These are phyloP conservation scores for Incumbomyces delicatus DNA, from an alignment of 2,329 filamentous ascomycete genomes.

Conservation along the genomic window DNA sequence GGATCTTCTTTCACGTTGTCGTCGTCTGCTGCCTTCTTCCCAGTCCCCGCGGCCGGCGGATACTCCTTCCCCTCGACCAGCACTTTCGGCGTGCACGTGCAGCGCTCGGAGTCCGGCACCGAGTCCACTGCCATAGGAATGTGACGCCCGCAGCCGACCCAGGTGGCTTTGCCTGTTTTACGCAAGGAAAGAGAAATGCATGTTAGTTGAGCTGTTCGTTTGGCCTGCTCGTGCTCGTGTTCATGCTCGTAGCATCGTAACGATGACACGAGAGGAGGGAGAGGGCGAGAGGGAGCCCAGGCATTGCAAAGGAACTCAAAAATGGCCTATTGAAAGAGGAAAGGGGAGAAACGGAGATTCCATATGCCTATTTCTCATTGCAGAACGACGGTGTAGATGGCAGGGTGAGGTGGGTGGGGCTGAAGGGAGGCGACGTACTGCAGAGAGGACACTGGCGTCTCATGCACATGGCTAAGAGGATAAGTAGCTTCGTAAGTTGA, in stretches of 20 bases:
- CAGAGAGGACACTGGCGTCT: slow-evolving; percentile 3
- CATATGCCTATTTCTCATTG: too few relatives aligned
- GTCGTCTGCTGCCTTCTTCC: slow-evolving; percentile 7
- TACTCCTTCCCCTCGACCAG: slow-evolving; percentile 43
- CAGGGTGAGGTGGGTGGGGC: too few relatives aligned
- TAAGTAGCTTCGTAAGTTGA: too few relatives aligned
- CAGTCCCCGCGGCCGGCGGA: slow-evolving; percentile 41
- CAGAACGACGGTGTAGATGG: too few relatives aligned
- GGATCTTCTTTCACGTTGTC: neutral
- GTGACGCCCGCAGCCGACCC: slow-evolving; percentile 46
- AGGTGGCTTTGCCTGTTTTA: slow-evolving; percentile 39
- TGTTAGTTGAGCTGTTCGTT: neutral
- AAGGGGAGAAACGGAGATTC: too few relatives aligned
- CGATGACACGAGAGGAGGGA: too few relatives aligned
- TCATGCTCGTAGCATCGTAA: too few relatives aligned
- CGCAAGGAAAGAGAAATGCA: slow-evolving; percentile 2
- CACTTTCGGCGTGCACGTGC: slow-evolving; percentile 46
- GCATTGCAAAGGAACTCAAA: too few relatives aligned
- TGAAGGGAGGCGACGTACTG: neutral
- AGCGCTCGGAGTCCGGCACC: slow-evolving; percentile 43
- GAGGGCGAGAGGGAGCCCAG: too few relatives aligned
- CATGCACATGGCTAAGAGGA: slow-evolving; percentile 2
- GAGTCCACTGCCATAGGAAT: slow-evolving; percentile 44
- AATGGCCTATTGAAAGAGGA: too few relatives aligned
- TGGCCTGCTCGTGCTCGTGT: neutral